These are phyloP conservation scores for Acrocalymma vagum DNA, from an alignment of 2,329 filamentous ascomycete genomes.

Conservation along the genomic window DNA sequence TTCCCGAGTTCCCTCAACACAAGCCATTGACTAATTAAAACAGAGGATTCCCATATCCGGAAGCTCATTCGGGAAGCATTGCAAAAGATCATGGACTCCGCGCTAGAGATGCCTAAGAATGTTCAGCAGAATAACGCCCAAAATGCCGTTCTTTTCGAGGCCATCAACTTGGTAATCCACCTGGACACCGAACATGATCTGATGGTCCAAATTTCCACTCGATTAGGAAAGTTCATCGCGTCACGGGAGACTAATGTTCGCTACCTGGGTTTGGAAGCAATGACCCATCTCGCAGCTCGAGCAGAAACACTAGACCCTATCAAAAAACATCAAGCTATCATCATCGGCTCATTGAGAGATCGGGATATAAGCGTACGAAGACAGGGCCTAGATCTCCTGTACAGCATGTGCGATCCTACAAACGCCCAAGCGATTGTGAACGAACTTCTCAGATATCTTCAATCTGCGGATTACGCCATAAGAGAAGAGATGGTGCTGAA, in stretches of 20 bases:
- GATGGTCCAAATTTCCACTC: conserved; percentile 94
- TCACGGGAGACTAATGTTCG: conserved; percentile 97
- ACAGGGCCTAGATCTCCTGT: conserved; percentile 93
- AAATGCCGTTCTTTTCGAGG: conserved; percentile 97
- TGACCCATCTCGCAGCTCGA: conserved; percentile 95
- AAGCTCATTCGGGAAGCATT: conserved; percentile 91
- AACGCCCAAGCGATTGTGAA: conserved; percentile 94
- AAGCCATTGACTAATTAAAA: conserved; percentile 30
- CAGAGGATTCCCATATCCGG: conserved; percentile 91
- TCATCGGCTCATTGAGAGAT: conserved; percentile 91
- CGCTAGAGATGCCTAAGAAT: conserved; percentile 95
- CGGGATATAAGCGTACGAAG: conserved; percentile 96
- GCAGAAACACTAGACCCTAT: conserved; percentile 96
- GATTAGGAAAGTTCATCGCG: conserved; percentile 93
- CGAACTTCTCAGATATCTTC: conserved; percentile 91
- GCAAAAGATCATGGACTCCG: conserved; percentile 88
- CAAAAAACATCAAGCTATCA: conserved; percentile 97
- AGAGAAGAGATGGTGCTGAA: conserved; percentile 99
- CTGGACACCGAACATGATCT: conserved; percentile 92
- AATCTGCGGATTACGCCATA: conserved; percentile 96
- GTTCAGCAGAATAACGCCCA: conserved; percentile 99
- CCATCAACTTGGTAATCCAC: conserved; percentile 98
- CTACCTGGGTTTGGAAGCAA: conserved; percentile 93
- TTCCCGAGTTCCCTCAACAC: neutral
- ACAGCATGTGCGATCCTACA: conserved; percentile 99